Percentiles rank a stretch among this genome's conserved stretches.
phyloP scores from a whole-genome alignment of 306 rosid species.

The Quercus robur region DNA sequence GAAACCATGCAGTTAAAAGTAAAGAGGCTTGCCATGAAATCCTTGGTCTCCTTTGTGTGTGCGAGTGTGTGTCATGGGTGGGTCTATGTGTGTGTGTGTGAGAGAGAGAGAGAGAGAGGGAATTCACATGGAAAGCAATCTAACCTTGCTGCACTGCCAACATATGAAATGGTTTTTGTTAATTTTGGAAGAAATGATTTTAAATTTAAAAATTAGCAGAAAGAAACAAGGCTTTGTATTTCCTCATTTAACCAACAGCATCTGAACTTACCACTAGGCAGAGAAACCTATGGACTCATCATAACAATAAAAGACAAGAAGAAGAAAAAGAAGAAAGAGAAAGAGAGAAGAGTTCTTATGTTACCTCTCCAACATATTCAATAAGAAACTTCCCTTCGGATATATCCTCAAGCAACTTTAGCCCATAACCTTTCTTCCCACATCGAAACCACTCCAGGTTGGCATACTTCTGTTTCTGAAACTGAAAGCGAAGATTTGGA shows the following conservation, averaged over 20 bases:
- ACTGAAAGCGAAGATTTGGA: slow-evolving; percentile 54
- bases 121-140: background rate
- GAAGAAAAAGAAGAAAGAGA: slow-evolving; percentile 8
- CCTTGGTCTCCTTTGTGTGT: background rate
- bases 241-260: background rate
- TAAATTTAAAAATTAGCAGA: slow-evolving; percentile 12
- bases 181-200: background rate
- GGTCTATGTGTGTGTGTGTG: background rate
- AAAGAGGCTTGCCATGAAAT: background rate
- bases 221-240: background rate
- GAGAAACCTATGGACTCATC: background rate
- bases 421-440: slow-evolving; percentile 96
- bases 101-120: background rate
- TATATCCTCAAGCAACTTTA: slow-evolving; percentile 61
- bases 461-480: slow-evolving; percentile 88
- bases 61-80: no score
- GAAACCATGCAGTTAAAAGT: background rate
- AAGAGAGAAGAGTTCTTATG: slow-evolving; percentile 1
- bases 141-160: slow-evolving; percentile 19
- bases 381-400: slow-evolving; percentile 77
- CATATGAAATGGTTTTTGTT: slow-evolving; percentile 6
- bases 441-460: slow-evolving; percentile 69
- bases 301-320: background rate
- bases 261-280: background rate
- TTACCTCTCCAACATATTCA: slow-evolving; percentile 99